Percentiles rank a stretch among this genome's conserved stretches.
phyloP scores from a whole-genome alignment of 2,329 filamentous ascomycete genomes.

The Penicillium sp. region DNA sequence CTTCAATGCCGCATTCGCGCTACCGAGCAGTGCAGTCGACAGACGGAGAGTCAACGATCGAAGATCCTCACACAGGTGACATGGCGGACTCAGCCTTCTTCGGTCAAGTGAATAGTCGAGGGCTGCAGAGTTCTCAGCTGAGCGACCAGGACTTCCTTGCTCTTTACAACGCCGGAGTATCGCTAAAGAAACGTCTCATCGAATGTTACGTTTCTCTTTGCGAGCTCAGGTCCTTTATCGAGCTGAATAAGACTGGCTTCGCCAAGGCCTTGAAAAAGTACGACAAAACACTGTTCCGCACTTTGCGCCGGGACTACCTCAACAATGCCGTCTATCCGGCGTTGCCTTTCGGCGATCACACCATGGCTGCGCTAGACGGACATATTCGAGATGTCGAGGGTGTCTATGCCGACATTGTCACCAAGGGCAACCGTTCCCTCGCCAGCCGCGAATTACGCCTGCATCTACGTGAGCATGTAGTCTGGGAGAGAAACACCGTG shows the following conservation, averaged over 20 bases:
- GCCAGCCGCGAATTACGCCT: constrained; percentile 84
- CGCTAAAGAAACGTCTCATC: constrained; percentile 87
- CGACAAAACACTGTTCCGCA: constrained; percentile 88
- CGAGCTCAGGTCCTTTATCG: constrained; percentile 91
- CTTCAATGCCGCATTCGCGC: constrained; percentile 7
- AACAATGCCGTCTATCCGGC: constrained; percentile 69
- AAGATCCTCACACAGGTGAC: constrained; percentile 32
- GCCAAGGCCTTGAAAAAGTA: constrained; percentile 97
- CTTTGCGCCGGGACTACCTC: constrained; percentile 75
- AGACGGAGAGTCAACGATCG: constrained; percentile 28
- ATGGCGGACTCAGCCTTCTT: constrained; percentile 37
- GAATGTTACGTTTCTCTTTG: constrained; percentile 87
- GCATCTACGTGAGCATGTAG: constrained; percentile 91
- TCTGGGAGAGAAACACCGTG: constrained; percentile 98
- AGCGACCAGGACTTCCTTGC: constrained; percentile 69
- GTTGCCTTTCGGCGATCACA: constrained; percentile 74
- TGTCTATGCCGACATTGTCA: constrained; percentile 77
- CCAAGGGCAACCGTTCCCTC: constrained; percentile 70
- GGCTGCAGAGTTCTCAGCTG: constrained; percentile 66
- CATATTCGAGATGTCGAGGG: constrained; percentile 72
- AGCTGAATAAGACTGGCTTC: constrained; percentile 96
- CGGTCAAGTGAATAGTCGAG: constrained; percentile 22
- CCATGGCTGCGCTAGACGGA: constrained; percentile 66
- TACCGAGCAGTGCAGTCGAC: constrained; percentile 23
- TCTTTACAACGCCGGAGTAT: constrained; percentile 69